phyloP scores from a whole-genome alignment of 2,329 filamentous ascomycete genomes.

The Fusarium sp. region DNA sequence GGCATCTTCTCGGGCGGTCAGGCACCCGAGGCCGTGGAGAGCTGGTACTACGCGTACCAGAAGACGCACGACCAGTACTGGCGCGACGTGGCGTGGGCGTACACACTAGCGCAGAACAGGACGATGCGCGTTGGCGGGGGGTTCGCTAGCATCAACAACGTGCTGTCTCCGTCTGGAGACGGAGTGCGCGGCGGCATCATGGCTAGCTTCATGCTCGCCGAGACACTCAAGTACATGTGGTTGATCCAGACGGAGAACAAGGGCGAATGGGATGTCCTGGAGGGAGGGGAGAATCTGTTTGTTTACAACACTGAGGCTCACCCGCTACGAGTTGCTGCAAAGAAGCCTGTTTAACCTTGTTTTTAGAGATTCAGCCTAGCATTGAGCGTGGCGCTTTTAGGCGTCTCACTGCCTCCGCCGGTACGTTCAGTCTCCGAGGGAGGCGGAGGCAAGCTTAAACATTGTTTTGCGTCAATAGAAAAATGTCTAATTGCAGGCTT shows the following conservation, averaged over 20 bases:
- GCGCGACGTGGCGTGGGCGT: conserved; percentile 72
- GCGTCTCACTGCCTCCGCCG: background rate
- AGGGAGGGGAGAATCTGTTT: conserved; percentile 51
- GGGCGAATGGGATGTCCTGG: conserved; percentile 13
- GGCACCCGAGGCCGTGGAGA: conserved; percentile 74
- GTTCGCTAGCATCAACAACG: conserved; percentile 47
- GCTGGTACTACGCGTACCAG: conserved; percentile 80
- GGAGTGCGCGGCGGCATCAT: conserved; percentile 66
- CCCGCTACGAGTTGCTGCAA: conserved; percentile 48
- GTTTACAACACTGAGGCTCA: conserved; percentile 67
- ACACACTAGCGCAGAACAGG: background rate
- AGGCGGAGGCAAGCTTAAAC: background rate
- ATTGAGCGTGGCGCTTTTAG: background rate
- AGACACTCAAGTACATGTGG: conserved; percentile 77
- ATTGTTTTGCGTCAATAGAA: background rate
- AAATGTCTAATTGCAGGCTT: background rate
- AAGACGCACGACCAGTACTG: conserved; percentile 72
- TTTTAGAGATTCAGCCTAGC: conserved; percentile 10
- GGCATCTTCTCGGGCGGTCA: background rate
- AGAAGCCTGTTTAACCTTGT: conserved; percentile 20
- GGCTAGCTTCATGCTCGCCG: conserved; percentile 82
- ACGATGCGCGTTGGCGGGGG: background rate
- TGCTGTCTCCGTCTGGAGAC: conserved; percentile 74
- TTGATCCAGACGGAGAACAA: conserved; percentile 65
- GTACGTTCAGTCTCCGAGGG: background rate